Evolutionary conservation across 495 filamentous ascomycete species (phyloP).

Genomic region (Hypoxylon perforatum): DNA sequence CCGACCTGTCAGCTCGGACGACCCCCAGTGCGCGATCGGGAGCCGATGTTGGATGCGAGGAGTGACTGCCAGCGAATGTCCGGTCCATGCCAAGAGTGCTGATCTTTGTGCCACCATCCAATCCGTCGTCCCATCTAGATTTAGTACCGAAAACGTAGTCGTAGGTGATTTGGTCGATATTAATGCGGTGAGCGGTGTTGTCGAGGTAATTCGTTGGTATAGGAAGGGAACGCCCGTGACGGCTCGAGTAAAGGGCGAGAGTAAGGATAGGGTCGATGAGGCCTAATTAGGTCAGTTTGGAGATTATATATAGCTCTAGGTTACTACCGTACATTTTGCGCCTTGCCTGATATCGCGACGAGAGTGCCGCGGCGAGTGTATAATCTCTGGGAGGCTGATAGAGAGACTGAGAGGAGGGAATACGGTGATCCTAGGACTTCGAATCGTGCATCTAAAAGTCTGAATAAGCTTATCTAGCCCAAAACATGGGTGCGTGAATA

Average conservation of each 20-base stretch:
- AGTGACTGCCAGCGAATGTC: constrained; percentile 78
- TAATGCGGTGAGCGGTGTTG: constrained; percentile 84
- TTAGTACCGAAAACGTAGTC: constrained; percentile 85
- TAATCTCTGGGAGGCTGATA: constrained; percentile 91
- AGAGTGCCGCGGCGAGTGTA: constrained; percentile 92
- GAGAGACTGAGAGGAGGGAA: constrained; percentile 89
- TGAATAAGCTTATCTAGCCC: constrained; percentile 22
- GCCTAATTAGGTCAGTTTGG: constrained; percentile 56
- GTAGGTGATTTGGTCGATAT: constrained; percentile 85
- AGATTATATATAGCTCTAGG: background rate
- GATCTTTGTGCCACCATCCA: constrained; percentile 91
- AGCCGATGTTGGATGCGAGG: constrained; percentile 80
- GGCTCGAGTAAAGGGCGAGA: constrained; percentile 82
- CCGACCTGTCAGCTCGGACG: constrained; percentile 83
- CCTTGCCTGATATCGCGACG: constrained; percentile 87
- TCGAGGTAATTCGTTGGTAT: constrained; percentile 89
- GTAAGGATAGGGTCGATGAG: constrained; percentile 86
- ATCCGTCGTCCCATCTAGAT: constrained; percentile 93
- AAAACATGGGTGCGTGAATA: background rate
- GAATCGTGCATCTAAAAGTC: constrained; percentile 82
- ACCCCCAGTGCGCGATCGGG: constrained; percentile 90
- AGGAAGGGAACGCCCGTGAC: constrained; percentile 88
- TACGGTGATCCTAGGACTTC: constrained; percentile 90
- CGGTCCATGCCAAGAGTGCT: constrained; percentile 95
- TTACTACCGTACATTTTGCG: constrained; percentile 77